These are phyloP conservation scores for Boletus pseudo-olivaceus DNA, from an alignment of 768 basidiomycete genomes.

Conservation along the genomic window DNA sequence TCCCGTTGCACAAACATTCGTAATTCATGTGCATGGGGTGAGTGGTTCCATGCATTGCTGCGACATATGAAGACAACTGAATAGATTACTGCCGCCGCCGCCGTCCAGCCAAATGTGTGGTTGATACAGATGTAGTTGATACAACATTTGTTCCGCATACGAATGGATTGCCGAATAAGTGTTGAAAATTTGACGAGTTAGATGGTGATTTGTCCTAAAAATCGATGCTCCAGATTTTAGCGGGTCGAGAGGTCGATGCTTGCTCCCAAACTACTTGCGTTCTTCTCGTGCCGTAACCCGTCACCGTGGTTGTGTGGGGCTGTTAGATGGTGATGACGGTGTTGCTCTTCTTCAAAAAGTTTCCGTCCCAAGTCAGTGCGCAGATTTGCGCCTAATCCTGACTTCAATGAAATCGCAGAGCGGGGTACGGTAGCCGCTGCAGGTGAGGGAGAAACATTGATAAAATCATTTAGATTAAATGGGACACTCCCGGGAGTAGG, in stretches of 20 bases:
- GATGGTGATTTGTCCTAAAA: constrained; percentile 8
- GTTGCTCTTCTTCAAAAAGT: constrained; percentile 69
- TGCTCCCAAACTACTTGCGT: constrained; percentile 25
- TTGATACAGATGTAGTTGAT: constrained; percentile 36
- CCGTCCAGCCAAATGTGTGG: constrained; percentile 24
- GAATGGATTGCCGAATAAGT: constrained; percentile 22
- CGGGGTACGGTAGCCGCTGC: constrained; percentile 34
- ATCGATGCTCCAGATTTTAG: constrained; percentile 14
- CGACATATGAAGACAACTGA: constrained; percentile 28
- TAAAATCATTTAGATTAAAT: constrained; percentile 71
- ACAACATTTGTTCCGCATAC: constrained; percentile 29
- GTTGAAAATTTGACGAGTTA: constrained; percentile 16
- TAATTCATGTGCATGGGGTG: constrained; percentile 23
- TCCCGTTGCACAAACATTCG: constrained; percentile 24
- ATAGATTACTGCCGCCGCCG: constrained; percentile 28
- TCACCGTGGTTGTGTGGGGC: constrained; percentile 18
- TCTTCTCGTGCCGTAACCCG: constrained; percentile 26
- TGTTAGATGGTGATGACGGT: constrained; percentile 36
- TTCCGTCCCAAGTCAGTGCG: constrained; percentile 63
- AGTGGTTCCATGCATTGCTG: constrained; percentile 21
- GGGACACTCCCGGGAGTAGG: constrained; percentile 35
- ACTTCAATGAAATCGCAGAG: constrained; percentile 30
- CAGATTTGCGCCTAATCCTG: constrained; percentile 46
- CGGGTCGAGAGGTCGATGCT: constrained; percentile 29
- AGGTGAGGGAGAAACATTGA: constrained; percentile 70